Evolutionary conservation across 2,329 filamentous ascomycete genomes (phyloP).

Genomic region (Talaromyces sp.): DNA sequence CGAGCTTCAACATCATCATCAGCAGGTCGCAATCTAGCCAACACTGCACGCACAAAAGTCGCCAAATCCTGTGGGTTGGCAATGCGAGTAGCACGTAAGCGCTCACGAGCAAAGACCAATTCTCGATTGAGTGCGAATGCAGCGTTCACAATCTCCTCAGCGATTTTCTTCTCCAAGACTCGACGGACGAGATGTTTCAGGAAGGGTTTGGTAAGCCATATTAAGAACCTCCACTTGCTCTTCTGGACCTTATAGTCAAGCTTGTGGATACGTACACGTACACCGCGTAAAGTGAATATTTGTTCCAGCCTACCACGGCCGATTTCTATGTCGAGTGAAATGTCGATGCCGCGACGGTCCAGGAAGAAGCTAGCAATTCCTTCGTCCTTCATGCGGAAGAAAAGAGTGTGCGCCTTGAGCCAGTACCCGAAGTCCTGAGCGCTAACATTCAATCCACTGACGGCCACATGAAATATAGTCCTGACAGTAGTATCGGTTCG

Average conservation of each 20-base stretch:
- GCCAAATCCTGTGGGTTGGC: slow-evolving; percentile 76
- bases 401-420: slow-evolving; percentile 74
- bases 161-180: slow-evolving; percentile 77
- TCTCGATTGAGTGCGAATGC: slow-evolving; percentile 80
- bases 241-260: slow-evolving; percentile 73
- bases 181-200: slow-evolving; percentile 79
- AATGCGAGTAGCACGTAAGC: slow-evolving; percentile 82
- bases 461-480: slow-evolving; percentile 73
- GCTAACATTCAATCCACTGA: slow-evolving; percentile 80
- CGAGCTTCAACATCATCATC: slow-evolving; percentile 77
- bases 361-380: slow-evolving; percentile 85
- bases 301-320: slow-evolving; percentile 77
- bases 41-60: slow-evolving; percentile 80
- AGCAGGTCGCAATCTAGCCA: slow-evolving; percentile 73
- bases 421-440: slow-evolving; percentile 91
- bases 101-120: slow-evolving; percentile 81
- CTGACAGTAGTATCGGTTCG: slow-evolving; percentile 68
- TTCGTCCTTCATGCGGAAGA: slow-evolving; percentile 75
- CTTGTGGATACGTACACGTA: slow-evolving; percentile 82
- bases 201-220: slow-evolving; percentile 83
- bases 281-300: slow-evolving; percentile 74
- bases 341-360: slow-evolving; percentile 83
- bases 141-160: slow-evolving; percentile 68
- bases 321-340: slow-evolving; percentile 82
- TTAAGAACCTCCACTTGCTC: slow-evolving; percentile 74